phyloP scores from a whole-genome alignment of 2,329 filamentous ascomycete genomes.

The Aspergillus novofumigatus region DNA sequence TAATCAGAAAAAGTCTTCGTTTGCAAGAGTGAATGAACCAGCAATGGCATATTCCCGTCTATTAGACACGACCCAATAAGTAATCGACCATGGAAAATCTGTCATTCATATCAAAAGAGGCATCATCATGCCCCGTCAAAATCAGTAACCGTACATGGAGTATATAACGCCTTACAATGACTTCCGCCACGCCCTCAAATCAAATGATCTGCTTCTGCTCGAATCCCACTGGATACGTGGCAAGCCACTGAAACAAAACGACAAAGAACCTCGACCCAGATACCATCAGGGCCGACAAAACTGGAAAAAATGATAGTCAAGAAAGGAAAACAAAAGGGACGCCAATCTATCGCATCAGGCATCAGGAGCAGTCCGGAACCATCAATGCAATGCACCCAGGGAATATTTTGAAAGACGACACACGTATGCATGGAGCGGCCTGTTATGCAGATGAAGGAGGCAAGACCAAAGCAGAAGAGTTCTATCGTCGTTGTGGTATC shows the following conservation, averaged over 20 bases:
- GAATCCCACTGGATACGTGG: neutral
- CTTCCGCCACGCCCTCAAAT: neutral
- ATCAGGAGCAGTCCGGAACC: conserved; percentile 3
- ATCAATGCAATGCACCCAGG: conserved; percentile 14
- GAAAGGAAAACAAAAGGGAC: conserved; percentile 4
- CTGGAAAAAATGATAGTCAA: neutral
- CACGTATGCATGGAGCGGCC: conserved; percentile 1
- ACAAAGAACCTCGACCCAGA: conserved; percentile 7
- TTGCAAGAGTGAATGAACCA: neutral
- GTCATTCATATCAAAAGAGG: neutral
- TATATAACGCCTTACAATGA: conserved; percentile 16
- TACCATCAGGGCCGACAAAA: conserved; percentile 6
- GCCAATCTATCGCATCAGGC: conserved; percentile 9
- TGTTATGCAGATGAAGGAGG: conserved; percentile 1
- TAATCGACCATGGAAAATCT: neutral
- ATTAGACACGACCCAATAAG: neutral
- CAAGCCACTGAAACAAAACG: neutral
- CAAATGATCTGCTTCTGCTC: conserved; percentile 1
- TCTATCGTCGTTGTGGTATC: neutral
- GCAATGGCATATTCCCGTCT: neutral
- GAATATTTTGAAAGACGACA: conserved; percentile 6
- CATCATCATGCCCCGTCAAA: neutral
- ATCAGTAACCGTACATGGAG: conserved; percentile 7
- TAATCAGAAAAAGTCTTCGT: neutral
- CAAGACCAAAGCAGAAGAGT: neutral